These are phyloP conservation scores for Corylus heterophylla DNA, from an alignment of 306 rosid species.

Conservation along the genomic window DNA sequence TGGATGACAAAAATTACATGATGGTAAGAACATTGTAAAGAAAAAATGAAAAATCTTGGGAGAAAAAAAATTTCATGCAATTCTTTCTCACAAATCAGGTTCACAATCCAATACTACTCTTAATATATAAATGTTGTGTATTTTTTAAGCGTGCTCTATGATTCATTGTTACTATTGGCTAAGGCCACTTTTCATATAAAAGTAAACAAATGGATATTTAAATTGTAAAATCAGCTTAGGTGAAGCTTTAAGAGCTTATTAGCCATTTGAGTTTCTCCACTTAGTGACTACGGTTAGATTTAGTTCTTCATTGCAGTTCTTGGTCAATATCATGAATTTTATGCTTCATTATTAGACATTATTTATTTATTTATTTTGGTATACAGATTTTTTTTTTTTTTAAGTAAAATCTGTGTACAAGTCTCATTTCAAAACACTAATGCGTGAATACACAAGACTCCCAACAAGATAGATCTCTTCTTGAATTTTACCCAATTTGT, in stretches of 20 bases:
- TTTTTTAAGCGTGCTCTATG: not conserved
- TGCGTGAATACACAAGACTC: not conserved
- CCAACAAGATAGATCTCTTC: not conserved
- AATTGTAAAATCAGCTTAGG: constrained; percentile 5
- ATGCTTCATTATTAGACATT: not conserved
- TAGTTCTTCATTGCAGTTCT: not conserved
- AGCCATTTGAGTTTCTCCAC: constrained; percentile 8
- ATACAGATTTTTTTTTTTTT: not conserved
- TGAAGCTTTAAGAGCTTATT: constrained; percentile 9
- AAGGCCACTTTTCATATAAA: not conserved
- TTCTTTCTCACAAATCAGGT: not conserved
- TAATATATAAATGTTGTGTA: not conserved
- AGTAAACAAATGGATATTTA: constrained; percentile 6
- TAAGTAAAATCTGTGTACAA: not conserved
- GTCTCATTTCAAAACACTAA: not conserved
- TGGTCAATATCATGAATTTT: not conserved
- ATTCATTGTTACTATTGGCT: not conserved
- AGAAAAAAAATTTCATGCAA: not conserved
- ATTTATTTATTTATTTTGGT: not conserved
- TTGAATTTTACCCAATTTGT: not conserved
- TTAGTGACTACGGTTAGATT: not conserved
- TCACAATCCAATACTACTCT: not conserved
- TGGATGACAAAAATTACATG: not conserved
- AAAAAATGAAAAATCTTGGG: not conserved
- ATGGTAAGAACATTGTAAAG: not conserved